Evolutionary conservation across 169 alveolate species (phyloP).

Genomic region (Plasmodium knowlesi): DNA sequence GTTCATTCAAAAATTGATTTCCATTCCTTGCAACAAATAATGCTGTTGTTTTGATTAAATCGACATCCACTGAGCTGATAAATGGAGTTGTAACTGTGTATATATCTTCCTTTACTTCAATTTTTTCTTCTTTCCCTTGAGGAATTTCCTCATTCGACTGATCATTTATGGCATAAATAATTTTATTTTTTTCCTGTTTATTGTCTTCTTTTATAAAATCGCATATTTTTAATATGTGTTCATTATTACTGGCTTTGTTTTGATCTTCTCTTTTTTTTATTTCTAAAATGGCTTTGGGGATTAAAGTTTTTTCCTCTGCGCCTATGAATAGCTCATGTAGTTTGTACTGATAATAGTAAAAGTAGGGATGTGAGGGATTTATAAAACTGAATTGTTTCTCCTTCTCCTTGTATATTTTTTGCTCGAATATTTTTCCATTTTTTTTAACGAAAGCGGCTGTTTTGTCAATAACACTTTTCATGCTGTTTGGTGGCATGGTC

Average conservation of each 20-base stretch:
- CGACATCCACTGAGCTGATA: slow-evolving; percentile 85
- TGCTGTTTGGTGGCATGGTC: slow-evolving; percentile 91
- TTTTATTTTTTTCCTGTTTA: slow-evolving; percentile 76
- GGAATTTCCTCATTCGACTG: slow-evolving; percentile 13
- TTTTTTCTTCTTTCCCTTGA: slow-evolving; percentile 9
- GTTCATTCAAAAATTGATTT: slow-evolving; percentile 93
- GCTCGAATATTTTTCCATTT: slow-evolving; percentile 92
- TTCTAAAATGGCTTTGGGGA: slow-evolving; percentile 80
- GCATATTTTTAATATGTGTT: slow-evolving; percentile 75
- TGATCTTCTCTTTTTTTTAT: slow-evolving; percentile 78
- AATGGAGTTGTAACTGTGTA: slow-evolving; percentile 87
- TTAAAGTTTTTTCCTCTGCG: slow-evolving; percentile 21
- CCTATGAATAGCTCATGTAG: slow-evolving; percentile 82
- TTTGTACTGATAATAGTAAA: slow-evolving; percentile 87
- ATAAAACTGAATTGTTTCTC: slow-evolving; percentile 87
- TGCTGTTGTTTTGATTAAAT: slow-evolving; percentile 95
- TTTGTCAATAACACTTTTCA: slow-evolving; percentile 90
- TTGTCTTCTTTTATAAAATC: slow-evolving; percentile 76
- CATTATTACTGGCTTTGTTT: slow-evolving; percentile 66
- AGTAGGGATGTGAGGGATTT: slow-evolving; percentile 88
- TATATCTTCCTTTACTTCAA: slow-evolving; percentile 73
- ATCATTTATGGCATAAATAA: slow-evolving; percentile 63
- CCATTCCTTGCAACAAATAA: slow-evolving; percentile 98
- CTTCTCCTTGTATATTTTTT: slow-evolving; percentile 86
- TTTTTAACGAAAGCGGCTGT: slow-evolving; percentile 94